Evolutionary conservation across 1,284 basidiomycete species (phyloP), one percentile per base, ranked within the genome.

Genomic region (Trametes hirsuta): DNA sequence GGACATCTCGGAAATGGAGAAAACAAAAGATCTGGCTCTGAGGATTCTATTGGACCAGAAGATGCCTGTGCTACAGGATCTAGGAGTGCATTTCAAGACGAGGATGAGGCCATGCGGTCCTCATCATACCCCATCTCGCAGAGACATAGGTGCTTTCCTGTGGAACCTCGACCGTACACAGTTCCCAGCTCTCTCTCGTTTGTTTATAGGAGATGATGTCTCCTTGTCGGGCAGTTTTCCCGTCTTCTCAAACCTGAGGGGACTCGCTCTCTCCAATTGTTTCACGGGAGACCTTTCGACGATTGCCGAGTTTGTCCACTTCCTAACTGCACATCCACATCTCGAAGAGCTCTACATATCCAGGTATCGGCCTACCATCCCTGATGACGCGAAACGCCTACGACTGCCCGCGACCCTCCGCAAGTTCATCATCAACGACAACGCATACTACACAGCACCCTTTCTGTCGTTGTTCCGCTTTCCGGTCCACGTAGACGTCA

Each of bases 401-500:
- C 11, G 42, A 3, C 22, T 59, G 11, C 58, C 52, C 10, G 9
- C 35, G 3, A 35, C 42, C 5, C 34, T 59, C 5, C 47, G 53
- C 22, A 50, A 50, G 36, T 41, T 59, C 35, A 36, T 40, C 18
- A 41, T 55, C 40, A 35, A 55, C 10, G 59, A 61, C 40, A 52
- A 56, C 45, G 40, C 54, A 21, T 30, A 48, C 40, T 61, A 56
- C 24, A 41, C 47, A 4, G 47, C 47, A 21, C 49, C 53, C 15
- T 61, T 61, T 45, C 59, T 61, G 40, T 52, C 53, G 10, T 14
- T 54, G 2, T 56, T 61, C 49, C 8, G 15, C 37, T n/a, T 56
- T 46, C 14, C 44, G 2, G 48, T 49, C 8, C 15, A 42, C 4
- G 45, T 56, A 6, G 25, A 61, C 35, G 30, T 61, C 24, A 9